These are phyloP conservation scores for Royoungia palumana DNA, from an alignment of 768 basidiomycete genomes.

Conservation along the genomic window DNA sequence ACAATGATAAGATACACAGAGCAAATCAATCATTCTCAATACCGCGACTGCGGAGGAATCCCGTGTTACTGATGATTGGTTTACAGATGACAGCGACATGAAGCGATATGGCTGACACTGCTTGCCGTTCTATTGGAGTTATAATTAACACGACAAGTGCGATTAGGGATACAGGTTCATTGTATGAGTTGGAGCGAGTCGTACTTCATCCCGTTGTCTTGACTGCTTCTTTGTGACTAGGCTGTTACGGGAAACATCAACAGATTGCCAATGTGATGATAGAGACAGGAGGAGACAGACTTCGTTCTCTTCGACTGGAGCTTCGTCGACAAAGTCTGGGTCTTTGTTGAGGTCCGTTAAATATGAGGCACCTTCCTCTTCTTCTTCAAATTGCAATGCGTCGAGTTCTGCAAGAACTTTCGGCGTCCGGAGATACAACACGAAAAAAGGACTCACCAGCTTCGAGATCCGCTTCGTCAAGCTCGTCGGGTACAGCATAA, in stretches of 20 bases:
- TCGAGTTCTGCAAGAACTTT: slow-evolving; percentile 71
- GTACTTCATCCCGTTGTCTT: slow-evolving; percentile 42
- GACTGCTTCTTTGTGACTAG: slow-evolving; percentile 52
- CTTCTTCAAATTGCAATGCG: slow-evolving; percentile 86
- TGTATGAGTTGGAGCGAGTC: slow-evolving; percentile 4
- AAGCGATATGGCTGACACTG: slow-evolving; percentile 59
- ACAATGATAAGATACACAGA: slow-evolving; percentile 66
- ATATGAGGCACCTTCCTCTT: slow-evolving; percentile 89
- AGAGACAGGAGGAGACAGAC: slow-evolving; percentile 35
- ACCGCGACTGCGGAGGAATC: slow-evolving; percentile 61
- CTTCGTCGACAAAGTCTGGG: slow-evolving; percentile 90
- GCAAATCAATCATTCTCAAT: slow-evolving; percentile 78
- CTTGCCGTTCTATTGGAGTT: not conserved
- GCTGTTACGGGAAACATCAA: slow-evolving; percentile 28
- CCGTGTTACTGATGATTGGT: slow-evolving; percentile 70
- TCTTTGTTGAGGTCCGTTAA: slow-evolving; percentile 80
- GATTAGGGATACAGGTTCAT: slow-evolving; percentile 16
- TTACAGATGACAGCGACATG: slow-evolving; percentile 51
- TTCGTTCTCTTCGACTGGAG: slow-evolving; percentile 69
- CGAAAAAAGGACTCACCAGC: slow-evolving; percentile 58
- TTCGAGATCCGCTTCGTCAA: slow-evolving; percentile 96
- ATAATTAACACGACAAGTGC: not conserved
- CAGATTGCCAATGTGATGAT: not conserved
- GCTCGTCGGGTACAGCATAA: slow-evolving; percentile 94
- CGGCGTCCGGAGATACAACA: not conserved